phyloP scores from a whole-genome alignment of 129 eudicot genomes.

The Flaveria ramosissima region DNA sequence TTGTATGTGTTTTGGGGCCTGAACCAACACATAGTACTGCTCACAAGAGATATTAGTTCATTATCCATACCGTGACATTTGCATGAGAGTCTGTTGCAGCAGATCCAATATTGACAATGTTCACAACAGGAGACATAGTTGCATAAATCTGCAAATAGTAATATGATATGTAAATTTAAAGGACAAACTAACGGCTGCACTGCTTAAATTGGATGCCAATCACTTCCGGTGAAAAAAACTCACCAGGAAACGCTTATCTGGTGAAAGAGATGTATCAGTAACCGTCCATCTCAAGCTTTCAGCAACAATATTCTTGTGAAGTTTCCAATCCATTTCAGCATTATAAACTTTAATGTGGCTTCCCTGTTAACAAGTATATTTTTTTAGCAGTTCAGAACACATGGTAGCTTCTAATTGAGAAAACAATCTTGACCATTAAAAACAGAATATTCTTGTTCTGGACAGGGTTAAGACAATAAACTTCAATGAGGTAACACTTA shows the following conservation, averaged over 20 bases:
- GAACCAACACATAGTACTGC: conserved; percentile 1
- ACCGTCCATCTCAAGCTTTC: conserved; percentile 93
- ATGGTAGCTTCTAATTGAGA: conserved; percentile 6
- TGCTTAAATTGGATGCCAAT: neutral
- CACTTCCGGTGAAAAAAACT: conserved; percentile 27
- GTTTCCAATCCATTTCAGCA: conserved; percentile 83
- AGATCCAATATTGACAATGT: conserved; percentile 79
- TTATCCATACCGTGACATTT: conserved; percentile 64
- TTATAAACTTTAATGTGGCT: conserved; percentile 82
- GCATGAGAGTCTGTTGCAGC: conserved; percentile 74
- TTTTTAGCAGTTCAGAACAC: neutral
- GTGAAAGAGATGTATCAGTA: conserved; percentile 93
- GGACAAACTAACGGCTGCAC: neutral
- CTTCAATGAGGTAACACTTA: neutral
- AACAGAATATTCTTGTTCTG: conserved; percentile 5
- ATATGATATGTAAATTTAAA: conserved; percentile 12
- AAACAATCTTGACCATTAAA: neutral
- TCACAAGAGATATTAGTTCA: neutral
- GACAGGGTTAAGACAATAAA: neutral
- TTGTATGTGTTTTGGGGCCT: too few species aligned
- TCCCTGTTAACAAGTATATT: conserved; percentile 53
- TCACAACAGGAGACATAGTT: conserved; percentile 86
- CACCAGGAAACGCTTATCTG: conserved; percentile 76
- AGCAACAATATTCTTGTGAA: conserved; percentile 75
- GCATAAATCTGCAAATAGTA: conserved; percentile 77